Base-by-base conservation (phyloP, 768 basidiomycete genomes). In the Tulasnella sp. region DNA sequence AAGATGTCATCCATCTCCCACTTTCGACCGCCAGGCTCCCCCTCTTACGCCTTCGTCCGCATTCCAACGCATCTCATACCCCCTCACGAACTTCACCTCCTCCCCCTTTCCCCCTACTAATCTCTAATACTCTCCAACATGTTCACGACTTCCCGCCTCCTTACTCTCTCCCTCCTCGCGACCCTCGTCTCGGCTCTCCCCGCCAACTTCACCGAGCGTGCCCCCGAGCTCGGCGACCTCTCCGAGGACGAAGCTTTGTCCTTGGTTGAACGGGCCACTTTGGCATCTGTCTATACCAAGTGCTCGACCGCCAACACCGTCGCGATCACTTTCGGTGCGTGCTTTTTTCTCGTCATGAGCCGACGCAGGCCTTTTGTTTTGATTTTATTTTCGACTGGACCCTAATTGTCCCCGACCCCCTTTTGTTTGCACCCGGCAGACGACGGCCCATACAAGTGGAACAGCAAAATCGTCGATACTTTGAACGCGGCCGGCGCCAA, bases 371-470 rank as follows among this genome's bases (percentile, higher is more conserved):
- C 22, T 12, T n/a, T 54, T 54, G 54, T 54, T 54, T 54, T 54
- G 54, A 54, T 54, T 54, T 54, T 0, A 54, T 54, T 54, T 54
- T 54, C 22, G 54, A n/a, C 54, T 54, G 54, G 54, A 54, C 81
- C 44, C 31, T 31, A 76, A 80, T n/a, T 54, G 54, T 46, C 46
- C 44, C 12, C 46, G 42, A 42, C 12, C 14, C n/a, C 46, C 46
- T 18, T 46, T 46, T n/a, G 54, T n/a, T 24, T 54, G 54, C 54
- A 24, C 18, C 12, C 24, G 72, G 37, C 72, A 73, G 81, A 82
- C 69, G 80, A 82, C 64, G 81, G 81, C 50, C 75, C 80, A 34
- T 80, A 80, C 50, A 74, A 8, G 7, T 80, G 75, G 60, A 77
- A 77, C 24, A 44, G 41, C 31, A 60, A 76, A 42, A 76, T 76